Base-by-base conservation (phyloP, 306 rosid species). In the Boehmeria nivea region DNA sequence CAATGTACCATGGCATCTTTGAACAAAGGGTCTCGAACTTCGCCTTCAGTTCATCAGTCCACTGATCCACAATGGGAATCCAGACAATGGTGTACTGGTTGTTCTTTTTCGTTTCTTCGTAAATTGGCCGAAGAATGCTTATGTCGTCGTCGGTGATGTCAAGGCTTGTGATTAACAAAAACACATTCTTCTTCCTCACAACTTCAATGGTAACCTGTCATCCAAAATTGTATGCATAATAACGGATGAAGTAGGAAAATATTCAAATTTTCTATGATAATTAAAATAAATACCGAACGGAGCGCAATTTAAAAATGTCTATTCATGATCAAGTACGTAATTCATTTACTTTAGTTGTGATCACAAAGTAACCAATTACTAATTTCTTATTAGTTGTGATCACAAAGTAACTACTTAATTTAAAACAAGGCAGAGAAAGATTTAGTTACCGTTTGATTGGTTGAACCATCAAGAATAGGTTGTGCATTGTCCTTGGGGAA, bases 1-100 rank as follows among this genome's bases (percentile, higher is more conserved):
- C 78, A 17, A 64, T 54, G n/a, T 57, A 65, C 88, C 91, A 87
- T 0, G 81, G 78, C 83, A 87, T 74, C 66, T 43, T 76, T 3
- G 51, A 51, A n/a, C 67, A 53, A 25, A 81, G 23, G 17, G 18
- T 12, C 20, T 87, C 88, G 6, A 73, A 87, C 61, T 66, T 81
- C 72, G 63, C 72, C 6, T 14, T 60, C 16, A 62, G 16, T 0
- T 64, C 62, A 2, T 79, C 81, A 0, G 38, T 71, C 88, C 88
- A 77, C 12, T 73, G 59, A 53, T 74, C 86, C 22, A 76, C 75
- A n/a, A 76, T 60, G 4, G 82, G 78, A 10, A 72, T 59, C 82
- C 82, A 76, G 52, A 76, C 66, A 46, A 76, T 68, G 55, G 57
- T 72, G 26, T 61, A 72, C 3, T 65, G 54, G 4, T 27, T 54